Percentiles rank a stretch among this genome's conserved stretches.
These are phyloP conservation scores for Globisporangium paddicum DNA, from an alignment of 352 stramenopile species.

Conservation along the genomic window DNA sequence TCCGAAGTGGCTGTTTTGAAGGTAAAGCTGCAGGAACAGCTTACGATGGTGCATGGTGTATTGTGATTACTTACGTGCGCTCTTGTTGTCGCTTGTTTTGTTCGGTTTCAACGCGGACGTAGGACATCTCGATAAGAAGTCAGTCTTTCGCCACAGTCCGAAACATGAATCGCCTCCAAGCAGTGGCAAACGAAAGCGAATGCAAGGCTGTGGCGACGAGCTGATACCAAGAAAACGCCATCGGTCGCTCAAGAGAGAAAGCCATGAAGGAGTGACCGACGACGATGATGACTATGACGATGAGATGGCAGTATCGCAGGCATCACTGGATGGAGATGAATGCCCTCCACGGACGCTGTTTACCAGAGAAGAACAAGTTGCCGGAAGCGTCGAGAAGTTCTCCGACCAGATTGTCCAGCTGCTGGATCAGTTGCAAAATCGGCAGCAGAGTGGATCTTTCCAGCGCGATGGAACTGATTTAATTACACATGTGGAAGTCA, in stretches of 20 bases:
- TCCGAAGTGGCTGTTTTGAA: constrained; percentile 50
- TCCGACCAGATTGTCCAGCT: constrained; percentile 40
- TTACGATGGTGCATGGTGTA: neutral
- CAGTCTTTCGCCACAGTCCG: neutral
- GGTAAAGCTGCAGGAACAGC: constrained; percentile 8
- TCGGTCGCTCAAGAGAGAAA: constrained; percentile 12
- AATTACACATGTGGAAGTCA: constrained; percentile 45
- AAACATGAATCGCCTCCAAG: neutral
- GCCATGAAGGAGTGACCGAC: constrained; percentile 5
- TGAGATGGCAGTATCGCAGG: constrained; percentile 11
- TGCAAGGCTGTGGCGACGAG: neutral
- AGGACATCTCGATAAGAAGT: constrained; percentile 9
- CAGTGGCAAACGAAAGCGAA: constrained; percentile 10
- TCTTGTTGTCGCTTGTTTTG: too few relatives aligned
- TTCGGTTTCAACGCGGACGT: too few relatives aligned
- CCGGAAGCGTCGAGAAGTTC: constrained; percentile 67
- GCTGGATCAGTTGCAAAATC: constrained; percentile 27
- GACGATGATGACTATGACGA: constrained; percentile 2
- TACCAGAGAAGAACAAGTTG: constrained; percentile 48
- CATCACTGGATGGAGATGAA: constrained; percentile 20
- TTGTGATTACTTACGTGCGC: neutral
- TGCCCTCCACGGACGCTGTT: constrained; percentile 26
- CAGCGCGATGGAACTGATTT: constrained; percentile 33
- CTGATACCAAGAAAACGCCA: constrained; percentile 14
- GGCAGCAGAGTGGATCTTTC: constrained; percentile 26